Evolutionary conservation across 495 filamentous ascomycete genomes (phyloP), one percentile per base, ranked within the genome.

Genomic region (Diplogelasinospora grovesii): DNA sequence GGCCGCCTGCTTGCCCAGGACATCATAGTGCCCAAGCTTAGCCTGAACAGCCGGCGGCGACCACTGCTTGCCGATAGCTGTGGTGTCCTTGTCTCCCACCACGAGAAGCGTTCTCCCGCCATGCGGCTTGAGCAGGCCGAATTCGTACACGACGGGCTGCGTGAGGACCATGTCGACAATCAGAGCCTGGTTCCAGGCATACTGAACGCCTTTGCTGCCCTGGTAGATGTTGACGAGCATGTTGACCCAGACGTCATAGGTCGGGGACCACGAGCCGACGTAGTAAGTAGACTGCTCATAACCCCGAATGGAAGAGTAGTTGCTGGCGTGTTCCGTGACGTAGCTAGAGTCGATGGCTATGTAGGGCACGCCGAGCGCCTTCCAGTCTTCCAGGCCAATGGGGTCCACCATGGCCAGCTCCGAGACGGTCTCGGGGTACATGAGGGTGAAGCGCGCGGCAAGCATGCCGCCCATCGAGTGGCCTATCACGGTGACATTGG

Each of bases 391-490:
- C 27, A 71, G 39, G 3, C 68, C 68, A 20, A 71, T 49, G 1
- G 68, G 62, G 26, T 66, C 53, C 4, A 64, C 57, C 29, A 70
- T 21, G 5, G 63, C 53, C 18, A 69, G 36, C 21, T 26, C 36
- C 7, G 44, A 40, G 8, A 54, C 48, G 29, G 48, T 45, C 1
- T 45, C 45, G 5, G 69, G 64, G 43, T 60, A 70, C 56, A 68
- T 59, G n/a, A 72, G 57, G 11, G 56, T 53, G 36, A 57, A 70
- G 27, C 67, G 63, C 5, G 57, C 49, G 5, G 60, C 53, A 8
- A 66, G 56, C 66, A 72, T 69, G 19, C 67, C 69, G 36, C 69
- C 69, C 28, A 72, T 46, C 4, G 67, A 70, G 47, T 70, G 67
- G 10, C 69, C 69, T 13, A 72, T 56, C 19, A 72, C 40, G 1